Evolutionary conservation across 2,329 filamentous ascomycete genomes (phyloP).

Genomic region (Hirsutella minnesotensis): DNA sequence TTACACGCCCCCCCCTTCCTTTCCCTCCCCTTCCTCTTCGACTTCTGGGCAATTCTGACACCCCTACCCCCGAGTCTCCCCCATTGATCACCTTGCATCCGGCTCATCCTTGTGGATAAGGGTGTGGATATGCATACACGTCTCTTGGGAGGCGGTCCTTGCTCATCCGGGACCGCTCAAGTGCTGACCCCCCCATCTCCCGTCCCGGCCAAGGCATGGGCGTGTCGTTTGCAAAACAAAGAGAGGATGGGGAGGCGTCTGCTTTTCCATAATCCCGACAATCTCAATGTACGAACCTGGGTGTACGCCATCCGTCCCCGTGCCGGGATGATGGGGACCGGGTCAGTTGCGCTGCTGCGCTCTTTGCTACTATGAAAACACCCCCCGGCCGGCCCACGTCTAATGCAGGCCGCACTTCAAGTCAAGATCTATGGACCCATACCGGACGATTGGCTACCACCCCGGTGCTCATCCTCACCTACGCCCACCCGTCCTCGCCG

Average conservation of each 20-base stretch:
- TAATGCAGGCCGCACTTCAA: constrained; percentile 8
- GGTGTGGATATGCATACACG: neutral
- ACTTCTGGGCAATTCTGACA: too few relatives aligned
- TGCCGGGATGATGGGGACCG: constrained; percentile 14
- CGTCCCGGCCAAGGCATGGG: too few relatives aligned
- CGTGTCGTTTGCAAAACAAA: constrained; percentile 1
- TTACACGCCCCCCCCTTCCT: neutral
- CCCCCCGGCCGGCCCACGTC: constrained; percentile 9
- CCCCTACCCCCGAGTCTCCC: constrained; percentile 1
- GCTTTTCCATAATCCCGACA: neutral
- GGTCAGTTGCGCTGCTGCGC: constrained; percentile 8
- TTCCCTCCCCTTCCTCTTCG: neutral
- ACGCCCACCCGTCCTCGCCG: neutral
- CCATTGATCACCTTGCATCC: constrained; percentile 4
- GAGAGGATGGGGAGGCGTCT: neutral
- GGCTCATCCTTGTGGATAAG: neutral
- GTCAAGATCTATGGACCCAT: constrained; percentile 16
- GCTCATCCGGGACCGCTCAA: constrained; percentile 1
- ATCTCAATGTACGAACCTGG: constrained; percentile 1
- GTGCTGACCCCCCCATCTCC: neutral
- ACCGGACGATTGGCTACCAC: constrained; percentile 21
- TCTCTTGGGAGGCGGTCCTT: neutral
- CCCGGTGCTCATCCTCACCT: constrained; percentile 15
- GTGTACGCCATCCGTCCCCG: neutral
- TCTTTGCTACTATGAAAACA: neutral